Conservation (phyloP, 805 yeast species). For the Blastobotrys mokoenaii region DNA sequence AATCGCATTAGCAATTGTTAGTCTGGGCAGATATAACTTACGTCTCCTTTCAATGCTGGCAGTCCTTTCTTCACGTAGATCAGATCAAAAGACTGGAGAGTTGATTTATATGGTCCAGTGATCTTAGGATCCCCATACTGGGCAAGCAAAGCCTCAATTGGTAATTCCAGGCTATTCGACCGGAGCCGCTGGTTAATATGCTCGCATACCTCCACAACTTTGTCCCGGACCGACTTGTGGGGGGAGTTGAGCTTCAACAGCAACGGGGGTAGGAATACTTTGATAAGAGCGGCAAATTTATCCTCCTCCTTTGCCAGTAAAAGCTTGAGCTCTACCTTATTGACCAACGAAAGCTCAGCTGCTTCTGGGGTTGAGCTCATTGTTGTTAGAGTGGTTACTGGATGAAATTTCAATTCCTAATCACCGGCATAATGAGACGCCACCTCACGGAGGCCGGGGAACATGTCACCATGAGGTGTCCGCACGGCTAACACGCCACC, state of each 20-base stretch:
- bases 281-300: conserved; percentile 53
- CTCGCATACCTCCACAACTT: conserved; percentile 58
- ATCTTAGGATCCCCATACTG: conserved; percentile 56
- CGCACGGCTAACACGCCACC: too few species aligned
- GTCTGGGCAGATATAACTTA: not conserved
- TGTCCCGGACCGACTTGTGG: conserved; percentile 53
- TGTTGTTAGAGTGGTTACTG: too few species aligned
- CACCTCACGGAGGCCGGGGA: too few species aligned
- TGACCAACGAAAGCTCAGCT: conserved; percentile 21
- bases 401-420: too few species aligned
- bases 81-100: conserved; percentile 27
- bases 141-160: conserved; percentile 49
- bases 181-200: conserved; percentile 60
- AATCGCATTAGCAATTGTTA: not conserved
- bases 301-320: conserved; percentile 65
- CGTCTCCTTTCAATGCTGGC: conserved; percentile 1
- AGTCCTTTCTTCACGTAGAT: conserved; percentile 62
- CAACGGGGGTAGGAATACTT: conserved; percentile 64
- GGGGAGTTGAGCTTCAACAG: conserved; percentile 71
- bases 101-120: conserved; percentile 9
- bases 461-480: too few species aligned
- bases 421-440: too few species aligned
- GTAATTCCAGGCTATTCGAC: conserved; percentile 37
- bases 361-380: too few species aligned
- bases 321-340: conserved; percentile 73